Conservation (phyloP, 352 stramenopile genomes). For the Phytophthora pseudosyringae region DNA sequence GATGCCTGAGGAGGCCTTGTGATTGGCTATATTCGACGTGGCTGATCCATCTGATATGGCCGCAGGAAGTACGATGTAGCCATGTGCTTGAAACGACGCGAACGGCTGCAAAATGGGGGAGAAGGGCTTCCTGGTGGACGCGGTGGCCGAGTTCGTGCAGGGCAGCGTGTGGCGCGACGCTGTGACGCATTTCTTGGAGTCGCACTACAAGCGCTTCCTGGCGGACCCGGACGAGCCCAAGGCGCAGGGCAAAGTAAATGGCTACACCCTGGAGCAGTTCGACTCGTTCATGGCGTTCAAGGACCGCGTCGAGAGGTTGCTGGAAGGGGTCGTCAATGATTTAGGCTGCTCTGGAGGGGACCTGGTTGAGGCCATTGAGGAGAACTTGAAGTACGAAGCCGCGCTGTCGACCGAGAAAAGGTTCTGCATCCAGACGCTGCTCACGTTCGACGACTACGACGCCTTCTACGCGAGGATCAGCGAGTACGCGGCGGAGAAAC, state of each 20-base stretch:
- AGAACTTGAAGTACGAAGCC: constrained; percentile 41
- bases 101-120: constrained; percentile 22
- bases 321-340: constrained; percentile 65
- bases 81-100: constrained; percentile 27
- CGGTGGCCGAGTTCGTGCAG: constrained; percentile 75
- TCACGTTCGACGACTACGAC: constrained; percentile 75
- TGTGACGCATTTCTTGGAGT: constrained; percentile 60
- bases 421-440: constrained; percentile 75
- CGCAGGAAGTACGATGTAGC: constrained; percentile 11
- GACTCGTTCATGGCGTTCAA: constrained; percentile 78
- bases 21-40: constrained; percentile 21
- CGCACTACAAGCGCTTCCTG: constrained; percentile 63
- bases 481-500: constrained; percentile 56
- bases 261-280: constrained; percentile 63
- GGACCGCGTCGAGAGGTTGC: constrained; percentile 65
- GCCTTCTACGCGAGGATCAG: constrained; percentile 66
- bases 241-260: constrained; percentile 33
- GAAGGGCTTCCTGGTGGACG: constrained; percentile 81
- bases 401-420: constrained; percentile 50
- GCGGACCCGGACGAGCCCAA: constrained; percentile 21
- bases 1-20: constrained; percentile 6
- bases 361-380: constrained; percentile 55
- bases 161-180: constrained; percentile 54
- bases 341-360: constrained; percentile 68
- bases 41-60: neutral